phyloP scores from a whole-genome alignment of 768 basidiomycete species.

The Punctularia strigosozonata region DNA sequence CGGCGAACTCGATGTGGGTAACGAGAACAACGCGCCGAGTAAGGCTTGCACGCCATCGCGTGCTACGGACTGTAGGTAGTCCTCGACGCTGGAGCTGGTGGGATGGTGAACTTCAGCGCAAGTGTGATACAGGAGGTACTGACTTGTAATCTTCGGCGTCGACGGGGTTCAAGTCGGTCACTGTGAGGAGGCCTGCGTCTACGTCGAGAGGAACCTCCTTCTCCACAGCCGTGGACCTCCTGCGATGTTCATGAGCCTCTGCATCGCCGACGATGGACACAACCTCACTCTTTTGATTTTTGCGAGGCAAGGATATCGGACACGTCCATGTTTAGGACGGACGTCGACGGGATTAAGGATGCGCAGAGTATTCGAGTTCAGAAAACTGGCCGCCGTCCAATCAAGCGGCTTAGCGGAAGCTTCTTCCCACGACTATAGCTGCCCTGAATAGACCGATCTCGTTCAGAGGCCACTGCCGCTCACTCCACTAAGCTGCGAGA shows the following conservation, averaged over 20 bases:
- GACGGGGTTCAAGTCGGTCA: slow-evolving; percentile 80
- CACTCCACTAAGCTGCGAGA: no score
- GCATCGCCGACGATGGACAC: background rate
- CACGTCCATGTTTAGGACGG: slow-evolving; percentile 85
- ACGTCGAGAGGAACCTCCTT: slow-evolving; percentile 72
- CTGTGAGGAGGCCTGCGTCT: slow-evolving; percentile 75
- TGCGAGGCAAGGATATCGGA: slow-evolving; percentile 67
- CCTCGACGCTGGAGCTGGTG: slow-evolving; percentile 63
- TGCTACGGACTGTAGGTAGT: slow-evolving; percentile 67
- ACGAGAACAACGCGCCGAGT: slow-evolving; percentile 65
- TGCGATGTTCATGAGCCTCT: slow-evolving; percentile 15
- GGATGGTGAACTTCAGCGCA: no score
- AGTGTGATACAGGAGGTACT: slow-evolving; percentile 12
- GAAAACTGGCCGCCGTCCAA: no score
- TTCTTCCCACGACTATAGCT: no score
- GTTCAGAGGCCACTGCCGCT: no score
- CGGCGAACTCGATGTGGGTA: slow-evolving; percentile 63
- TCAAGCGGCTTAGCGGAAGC: no score
- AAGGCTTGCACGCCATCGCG: slow-evolving; percentile 78
- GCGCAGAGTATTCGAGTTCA: no score
- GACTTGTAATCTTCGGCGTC: slow-evolving; percentile 80
- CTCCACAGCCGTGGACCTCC: slow-evolving; percentile 58
- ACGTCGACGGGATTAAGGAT: no score
- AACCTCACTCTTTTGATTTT: slow-evolving; percentile 55
- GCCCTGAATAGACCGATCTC: no score